A percentile compares a stretch with the other conserved stretches of the same genome.
phyloP scores from a whole-genome alignment of 306 rosid species.

The Trifolium dubium region DNA sequence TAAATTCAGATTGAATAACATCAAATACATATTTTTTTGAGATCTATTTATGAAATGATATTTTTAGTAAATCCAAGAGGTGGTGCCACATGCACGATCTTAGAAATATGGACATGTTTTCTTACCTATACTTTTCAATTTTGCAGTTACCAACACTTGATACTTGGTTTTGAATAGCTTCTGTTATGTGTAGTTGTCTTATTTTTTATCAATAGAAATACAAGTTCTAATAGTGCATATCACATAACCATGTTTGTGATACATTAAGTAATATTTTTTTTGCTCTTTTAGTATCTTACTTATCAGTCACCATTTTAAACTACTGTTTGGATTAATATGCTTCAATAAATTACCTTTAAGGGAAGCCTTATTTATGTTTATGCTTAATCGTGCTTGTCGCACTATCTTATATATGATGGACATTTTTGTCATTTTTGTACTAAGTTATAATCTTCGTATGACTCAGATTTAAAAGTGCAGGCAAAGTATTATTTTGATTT shows the following conservation, averaged over 20 bases:
- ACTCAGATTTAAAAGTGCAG: conserved; percentile 3
- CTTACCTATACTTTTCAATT: background rate
- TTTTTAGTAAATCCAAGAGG: background rate
- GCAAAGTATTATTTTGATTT: conserved; percentile 6
- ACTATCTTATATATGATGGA: background rate
- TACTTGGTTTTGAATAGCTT: background rate
- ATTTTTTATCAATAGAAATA: background rate
- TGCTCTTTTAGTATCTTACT: background rate
- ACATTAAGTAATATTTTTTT: background rate
- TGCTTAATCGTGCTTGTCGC: conserved; percentile 16
- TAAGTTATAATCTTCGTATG: conserved; percentile 4
- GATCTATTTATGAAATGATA: background rate
- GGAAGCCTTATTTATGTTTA: background rate
- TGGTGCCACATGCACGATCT: background rate
- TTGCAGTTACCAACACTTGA: background rate
- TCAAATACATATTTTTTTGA: background rate
- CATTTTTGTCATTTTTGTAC: background rate
- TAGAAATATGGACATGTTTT: background rate
- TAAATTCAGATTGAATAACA: background rate
- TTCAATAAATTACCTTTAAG: background rate
- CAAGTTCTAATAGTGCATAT: background rate
- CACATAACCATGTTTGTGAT: background rate
- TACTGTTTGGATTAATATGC: background rate
- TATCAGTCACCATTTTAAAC: background rate
- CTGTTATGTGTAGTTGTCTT: background rate